Base-by-base conservation (phyloP, 371 early-diverging fungal species). In the Lichtheimia ornata region DNA sequence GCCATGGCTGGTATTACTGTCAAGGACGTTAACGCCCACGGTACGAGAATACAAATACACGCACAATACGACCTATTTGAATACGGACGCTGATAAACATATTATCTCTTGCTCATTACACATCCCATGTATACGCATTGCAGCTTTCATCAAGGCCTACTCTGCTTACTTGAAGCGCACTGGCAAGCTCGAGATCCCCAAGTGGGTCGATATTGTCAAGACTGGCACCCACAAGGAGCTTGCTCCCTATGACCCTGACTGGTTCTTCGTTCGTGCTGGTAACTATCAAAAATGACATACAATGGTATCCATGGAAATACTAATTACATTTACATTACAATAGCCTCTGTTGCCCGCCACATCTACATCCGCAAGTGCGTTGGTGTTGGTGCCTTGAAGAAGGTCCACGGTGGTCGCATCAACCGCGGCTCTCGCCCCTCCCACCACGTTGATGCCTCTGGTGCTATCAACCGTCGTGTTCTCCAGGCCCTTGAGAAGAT, bases 131-230 rank as follows among this genome's bases (percentile, higher is more conserved):
- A 47, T 47, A n/a, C n/a, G 17, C 22, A 18, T 59, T 18, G 11
- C 53, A 79, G 79, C 85, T 58, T 98, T 98, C 86, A 90, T 97
- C 86, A 91, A 91, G 86, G 96, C 97, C 63, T 97, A 97, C 77
- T 94, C 97, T 74, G 97, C 94, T 73, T 95, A 97, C 89, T 89
- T 97, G 74, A 97, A 97, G 93, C 89, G 93, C 70, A 91, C 95
- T 70, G 98, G 97, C 73, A 96, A 96, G 89, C 91, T 99, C 79
- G 93, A 94, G 73, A 91, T 99, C 71, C 99, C 98, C 80, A 92
- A 91, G 85, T 97, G 97, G 97, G 94, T 95, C 67, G 97, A 99
- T 80, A 81, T 96, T 72, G 97, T 95, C 84, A 99, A 99, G 91
- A 97, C 98, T 69, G 95, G 89, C 66, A 85, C 94, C 71, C 86